Evolutionary conservation across 345 rosid genomes (phyloP).

Genomic region (Citrus trifoliata): DNA sequence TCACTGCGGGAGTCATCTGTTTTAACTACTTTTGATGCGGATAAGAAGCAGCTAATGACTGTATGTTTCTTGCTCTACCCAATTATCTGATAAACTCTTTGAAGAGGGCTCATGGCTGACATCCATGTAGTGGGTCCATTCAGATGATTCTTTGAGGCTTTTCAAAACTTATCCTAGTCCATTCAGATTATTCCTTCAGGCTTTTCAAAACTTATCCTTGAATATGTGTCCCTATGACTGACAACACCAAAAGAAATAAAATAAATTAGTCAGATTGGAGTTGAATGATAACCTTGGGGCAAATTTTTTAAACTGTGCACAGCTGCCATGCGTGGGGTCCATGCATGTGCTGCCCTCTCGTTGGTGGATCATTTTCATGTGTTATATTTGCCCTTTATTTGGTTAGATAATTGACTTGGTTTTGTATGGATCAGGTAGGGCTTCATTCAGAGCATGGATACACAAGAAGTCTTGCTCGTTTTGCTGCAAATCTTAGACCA

Average conservation of each 20-base stretch:
- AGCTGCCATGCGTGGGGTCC: not conserved
- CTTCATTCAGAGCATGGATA: slow-evolving; percentile 68
- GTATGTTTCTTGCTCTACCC: slow-evolving; percentile 31
- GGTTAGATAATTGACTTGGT: slow-evolving; percentile 14
- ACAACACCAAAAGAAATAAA: not conserved
- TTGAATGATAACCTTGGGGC: not conserved
- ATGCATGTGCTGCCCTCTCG: not conserved
- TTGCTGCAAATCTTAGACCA: slow-evolving; percentile 72
- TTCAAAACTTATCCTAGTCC: not conserved
- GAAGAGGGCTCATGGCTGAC: not conserved
- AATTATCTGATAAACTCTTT: slow-evolving; percentile 13
- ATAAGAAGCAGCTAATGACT: slow-evolving; percentile 54
- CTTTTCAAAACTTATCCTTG: not conserved
- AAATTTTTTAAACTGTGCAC: slow-evolving; percentile 4
- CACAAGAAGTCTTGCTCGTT: slow-evolving; percentile 78
- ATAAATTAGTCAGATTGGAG: not conserved
- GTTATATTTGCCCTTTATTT: slow-evolving; percentile 1
- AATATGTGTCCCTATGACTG: not conserved
- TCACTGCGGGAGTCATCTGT: slow-evolving; percentile 33
- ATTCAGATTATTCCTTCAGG: not conserved
- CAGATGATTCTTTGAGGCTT: not conserved
- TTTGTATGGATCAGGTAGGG: slow-evolving; percentile 62
- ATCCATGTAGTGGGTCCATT: not conserved
- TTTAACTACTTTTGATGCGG: slow-evolving; percentile 40
- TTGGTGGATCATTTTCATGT: slow-evolving; percentile 5